Evolutionary conservation across 1,284 basidiomycete species (phyloP), one percentile per base, ranked within the genome.

Genomic region (Trametes hirsuta): DNA sequence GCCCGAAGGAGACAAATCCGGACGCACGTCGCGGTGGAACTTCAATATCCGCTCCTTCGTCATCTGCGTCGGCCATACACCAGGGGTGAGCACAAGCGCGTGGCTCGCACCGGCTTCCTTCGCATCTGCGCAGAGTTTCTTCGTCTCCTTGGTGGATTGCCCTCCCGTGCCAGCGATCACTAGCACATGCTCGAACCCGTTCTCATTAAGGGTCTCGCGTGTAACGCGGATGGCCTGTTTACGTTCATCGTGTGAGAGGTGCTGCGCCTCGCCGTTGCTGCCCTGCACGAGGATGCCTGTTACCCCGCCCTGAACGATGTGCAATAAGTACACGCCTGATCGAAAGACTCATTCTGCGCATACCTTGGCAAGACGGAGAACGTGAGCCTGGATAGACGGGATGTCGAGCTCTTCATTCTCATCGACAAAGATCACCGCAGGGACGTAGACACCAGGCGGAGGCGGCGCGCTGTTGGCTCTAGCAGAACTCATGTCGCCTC

Each of bases 121-220:
- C 2, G 94, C 94, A 68, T 95, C 91, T 22, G 77, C 71, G 66
- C 88, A 90, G 41, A 96, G 81, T 71, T 89, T 82, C 72, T 92
- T 91, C 24, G 93, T 94, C 72, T 95, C 93, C 18, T 86, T 80
- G 0, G 93, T 90, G 0, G 91, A 93, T 58, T 86, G 87, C 2
- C 87, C 89, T 3, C 94, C 94, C 1, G 93, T 95, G 0, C 94
- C 95, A 9, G 90, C 94, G 59, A 97, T 87, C 49, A 97, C 83
- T 10, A 91, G 76, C 30, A 86, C 81, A 42, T 88, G 75, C 47
- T 82, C 70, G 71, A 91, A 90, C 0, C 89, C 88, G 59, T 89
- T 86, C 54, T 83, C 79, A 71, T 95, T 85, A 22, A 97, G 82
- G 0, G 90, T 92, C 55, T 86, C 75, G 36, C 93, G 83, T 0